These are phyloP conservation scores for Botrytis deweyae DNA, from an alignment of 2,329 filamentous ascomycete species.

Conservation along the genomic window DNA sequence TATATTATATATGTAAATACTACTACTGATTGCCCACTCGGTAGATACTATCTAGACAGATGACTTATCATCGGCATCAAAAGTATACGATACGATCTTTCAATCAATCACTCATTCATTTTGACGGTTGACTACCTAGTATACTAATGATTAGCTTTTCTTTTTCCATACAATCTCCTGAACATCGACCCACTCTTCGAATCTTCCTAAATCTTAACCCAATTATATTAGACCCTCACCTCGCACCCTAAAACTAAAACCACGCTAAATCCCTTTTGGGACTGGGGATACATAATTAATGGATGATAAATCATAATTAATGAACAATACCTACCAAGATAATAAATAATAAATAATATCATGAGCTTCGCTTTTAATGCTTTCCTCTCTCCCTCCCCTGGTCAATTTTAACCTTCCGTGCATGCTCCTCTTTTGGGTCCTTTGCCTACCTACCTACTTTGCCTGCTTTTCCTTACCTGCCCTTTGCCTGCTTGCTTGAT, in stretches of 20 bases:
- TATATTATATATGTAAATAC: too few species aligned
- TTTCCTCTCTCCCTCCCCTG: neutral
- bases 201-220: neutral
- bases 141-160: neutral
- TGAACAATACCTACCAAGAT: neutral
- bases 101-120: neutral
- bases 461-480: neutral
- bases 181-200: neutral
- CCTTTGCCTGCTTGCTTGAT: neutral
- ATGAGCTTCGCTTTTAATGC: neutral
- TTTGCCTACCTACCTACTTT: neutral
- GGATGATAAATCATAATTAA: neutral
- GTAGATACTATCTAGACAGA: too few species aligned
- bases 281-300: neutral
- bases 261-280: neutral
- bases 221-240: neutral
- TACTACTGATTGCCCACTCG: too few species aligned
- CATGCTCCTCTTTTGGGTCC: conserved; percentile 12
- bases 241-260: neutral
- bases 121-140: too few species aligned
- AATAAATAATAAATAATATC: neutral
- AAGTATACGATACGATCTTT: neutral
- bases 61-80: neutral
- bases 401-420: conserved; percentile 9
- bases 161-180: neutral